Evolutionary conservation across 805 yeast genomes (phyloP).

Genomic region (Wickerhamomyces ciferrii): DNA sequence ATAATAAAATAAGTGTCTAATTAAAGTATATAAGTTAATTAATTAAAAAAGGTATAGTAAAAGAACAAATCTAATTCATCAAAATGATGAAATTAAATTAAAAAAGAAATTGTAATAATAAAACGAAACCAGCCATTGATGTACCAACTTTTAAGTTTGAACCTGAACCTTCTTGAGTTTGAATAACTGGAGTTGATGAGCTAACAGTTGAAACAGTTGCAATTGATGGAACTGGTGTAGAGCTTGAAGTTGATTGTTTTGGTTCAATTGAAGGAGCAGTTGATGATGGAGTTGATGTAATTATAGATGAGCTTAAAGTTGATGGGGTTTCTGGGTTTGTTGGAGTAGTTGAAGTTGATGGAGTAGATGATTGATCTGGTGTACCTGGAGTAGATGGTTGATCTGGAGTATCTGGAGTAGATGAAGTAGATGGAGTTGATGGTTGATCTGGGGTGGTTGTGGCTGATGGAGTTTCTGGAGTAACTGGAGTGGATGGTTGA

Average conservation of each 20-base stretch:
- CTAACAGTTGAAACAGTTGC: background rate
- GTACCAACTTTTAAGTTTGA: background rate
- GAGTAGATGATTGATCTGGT: no score
- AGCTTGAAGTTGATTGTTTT: background rate
- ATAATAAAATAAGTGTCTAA: no score
- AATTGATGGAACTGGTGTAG: background rate
- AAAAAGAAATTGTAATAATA: background rate
- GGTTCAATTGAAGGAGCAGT: no score
- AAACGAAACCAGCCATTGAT: background rate
- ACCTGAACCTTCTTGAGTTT: background rate
- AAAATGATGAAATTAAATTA: no score
- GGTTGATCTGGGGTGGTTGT: no score
- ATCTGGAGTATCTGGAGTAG: no score
- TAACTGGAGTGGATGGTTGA: conserved; percentile 3
- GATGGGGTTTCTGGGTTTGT: background rate
- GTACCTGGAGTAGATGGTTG: no score
- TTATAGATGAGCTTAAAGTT: background rate
- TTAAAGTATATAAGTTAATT: no score
- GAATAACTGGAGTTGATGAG: background rate
- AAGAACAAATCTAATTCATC: no score
- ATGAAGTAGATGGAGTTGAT: background rate
- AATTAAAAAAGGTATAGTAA: no score
- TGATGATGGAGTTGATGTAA: background rate
- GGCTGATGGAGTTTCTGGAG: background rate
- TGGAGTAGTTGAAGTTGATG: conserved; percentile 1